Percentiles rank a stretch among this genome's conserved stretches.
These are phyloP conservation scores for Gracilariopsis chorda DNA, from an alignment of 23 red algal species.

Conservation along the genomic window DNA sequence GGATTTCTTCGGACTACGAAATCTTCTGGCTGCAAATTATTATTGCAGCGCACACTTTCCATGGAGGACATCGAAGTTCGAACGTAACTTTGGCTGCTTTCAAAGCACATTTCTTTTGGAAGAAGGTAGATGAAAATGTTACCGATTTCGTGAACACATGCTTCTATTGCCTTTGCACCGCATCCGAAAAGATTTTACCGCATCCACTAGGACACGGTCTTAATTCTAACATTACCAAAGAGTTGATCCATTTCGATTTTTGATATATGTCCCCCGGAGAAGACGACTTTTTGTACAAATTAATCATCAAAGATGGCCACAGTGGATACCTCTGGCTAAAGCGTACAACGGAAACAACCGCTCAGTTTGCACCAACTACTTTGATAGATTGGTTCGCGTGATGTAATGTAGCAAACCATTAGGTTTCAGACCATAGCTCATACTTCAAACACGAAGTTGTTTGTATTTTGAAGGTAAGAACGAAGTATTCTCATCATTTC, in stretches of 20 bases:
- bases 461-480: no score
- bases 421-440: background rate
- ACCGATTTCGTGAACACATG: background rate
- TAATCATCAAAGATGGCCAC: background rate
- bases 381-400: constrained; percentile 10
- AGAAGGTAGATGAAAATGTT: background rate
- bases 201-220: background rate
- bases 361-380: no score
- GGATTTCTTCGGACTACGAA: background rate
- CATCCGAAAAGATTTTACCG: background rate
- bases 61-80: background rate
- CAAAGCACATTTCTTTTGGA: background rate
- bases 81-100: background rate
- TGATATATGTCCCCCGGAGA: background rate
- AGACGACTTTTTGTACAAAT: background rate
- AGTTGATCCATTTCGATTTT: constrained; percentile 23
- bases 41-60: constrained; percentile 22
- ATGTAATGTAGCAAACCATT: background rate
- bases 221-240: background rate
- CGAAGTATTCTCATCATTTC: no score
- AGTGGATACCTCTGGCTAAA: background rate
- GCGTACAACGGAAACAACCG: background rate
- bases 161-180: constrained; percentile 8
- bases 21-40: background rate
- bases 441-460: no score